Evolutionary conservation across 106 monocot species (phyloP), one percentile per base, ranked within the genome.

Genomic region (Dendrobium catenatum): DNA sequence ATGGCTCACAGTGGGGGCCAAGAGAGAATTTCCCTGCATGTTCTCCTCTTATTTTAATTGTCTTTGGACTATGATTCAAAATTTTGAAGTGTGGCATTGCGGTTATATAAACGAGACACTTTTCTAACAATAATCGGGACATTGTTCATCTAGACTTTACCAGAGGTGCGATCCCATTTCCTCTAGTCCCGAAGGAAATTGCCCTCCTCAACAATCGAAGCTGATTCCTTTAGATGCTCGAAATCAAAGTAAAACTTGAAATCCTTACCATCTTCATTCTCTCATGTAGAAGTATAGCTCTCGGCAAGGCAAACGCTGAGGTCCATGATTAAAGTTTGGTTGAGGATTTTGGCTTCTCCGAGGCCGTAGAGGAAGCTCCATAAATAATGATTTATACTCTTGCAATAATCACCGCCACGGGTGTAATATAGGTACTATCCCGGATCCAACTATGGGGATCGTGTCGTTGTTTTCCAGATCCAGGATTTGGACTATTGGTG

Each of bases 191-290:
- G 77, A 90, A 94, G 91, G 84, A 97, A 97, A 82, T 97, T 82
- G 4, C 48, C 29, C 84, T 94, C 92, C 75, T 97, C 96, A 6
- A 97, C 75, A 18, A 97, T 94, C 0, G 90, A 88, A 0, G 92
- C 92, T 0, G 92, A 89, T 22, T 92, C 89, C 88, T 85, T 89
- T 72, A 97, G 51, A 79, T 97, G 94, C 86, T 97, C 94, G 59
- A 94, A 97, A 82, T 97, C 94, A 43, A 94, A 97, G 88, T 97
- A 97, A 78, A 92, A 92, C 48, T 94, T 81, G 78, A 97, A 97
- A 78, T 97, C 94, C 82, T 90, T 97, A 33, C 91, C 91, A 18
- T 94, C 96, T 64, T 92, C 94, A 18, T 94, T 85, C 79, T 89
- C 86, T 22, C 86, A 88, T 1, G 84, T 79, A 8, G 75, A 24